Evolutionary conservation across 2,329 filamentous ascomycete genomes (phyloP).

Genomic region (Leptodontidium sp.): DNA sequence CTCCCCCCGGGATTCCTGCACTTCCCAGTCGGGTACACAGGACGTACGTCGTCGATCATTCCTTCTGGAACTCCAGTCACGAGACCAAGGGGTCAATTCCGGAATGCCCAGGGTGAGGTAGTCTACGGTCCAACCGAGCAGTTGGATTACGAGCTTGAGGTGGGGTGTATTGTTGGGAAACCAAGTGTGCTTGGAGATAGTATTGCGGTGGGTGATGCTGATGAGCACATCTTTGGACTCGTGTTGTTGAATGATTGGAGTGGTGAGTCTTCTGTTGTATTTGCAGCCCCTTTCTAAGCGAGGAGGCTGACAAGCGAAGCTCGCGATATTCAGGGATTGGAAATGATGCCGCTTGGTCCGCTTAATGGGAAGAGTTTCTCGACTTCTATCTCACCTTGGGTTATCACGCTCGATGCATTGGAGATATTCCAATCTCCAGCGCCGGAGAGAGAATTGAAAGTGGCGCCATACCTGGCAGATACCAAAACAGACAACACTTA

Average conservation of each 20-base stretch:
- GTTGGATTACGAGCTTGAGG: slow-evolving; percentile 49
- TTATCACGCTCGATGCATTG: slow-evolving; percentile 67
- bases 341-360: slow-evolving; percentile 68
- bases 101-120: slow-evolving; percentile 37
- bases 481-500: slow-evolving; percentile 44
- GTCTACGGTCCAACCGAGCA: slow-evolving; percentile 32
- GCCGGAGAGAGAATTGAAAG: slow-evolving; percentile 5
- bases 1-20: slow-evolving; percentile 57
- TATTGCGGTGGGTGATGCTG: slow-evolving; percentile 55
- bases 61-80: slow-evolving; percentile 56
- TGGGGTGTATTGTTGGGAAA: slow-evolving; percentile 45
- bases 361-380: slow-evolving; percentile 68
- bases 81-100: slow-evolving; percentile 56
- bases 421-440: slow-evolving; percentile 29
- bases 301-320: slow-evolving; percentile 46
- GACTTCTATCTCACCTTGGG: slow-evolving; percentile 68
- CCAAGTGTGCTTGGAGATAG: slow-evolving; percentile 48
- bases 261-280: slow-evolving; percentile 41
- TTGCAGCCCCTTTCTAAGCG: background rate
- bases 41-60: slow-evolving; percentile 61
- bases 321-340: slow-evolving; percentile 67
- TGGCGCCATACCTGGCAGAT: slow-evolving; percentile 2
- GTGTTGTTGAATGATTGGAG: slow-evolving; percentile 71
- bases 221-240: slow-evolving; percentile 69
- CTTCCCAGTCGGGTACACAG: slow-evolving; percentile 61